phyloP scores from a whole-genome alignment of 2,329 filamentous ascomycete genomes.

The Dichotomopilus funicola region DNA sequence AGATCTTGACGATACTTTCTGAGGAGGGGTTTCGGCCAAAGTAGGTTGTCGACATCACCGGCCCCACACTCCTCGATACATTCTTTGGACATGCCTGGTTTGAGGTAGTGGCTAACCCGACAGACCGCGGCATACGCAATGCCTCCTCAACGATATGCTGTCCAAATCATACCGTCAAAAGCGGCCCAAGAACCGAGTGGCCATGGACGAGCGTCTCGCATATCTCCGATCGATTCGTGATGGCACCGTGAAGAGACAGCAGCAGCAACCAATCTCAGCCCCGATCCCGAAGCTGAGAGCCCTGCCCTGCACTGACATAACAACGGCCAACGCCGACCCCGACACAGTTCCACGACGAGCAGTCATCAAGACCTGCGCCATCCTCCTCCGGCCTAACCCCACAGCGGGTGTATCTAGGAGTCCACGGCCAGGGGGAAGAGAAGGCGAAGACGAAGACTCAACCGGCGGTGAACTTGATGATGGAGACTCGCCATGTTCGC shows the following conservation, averaged over 20 bases:
- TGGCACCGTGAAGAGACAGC: background rate
- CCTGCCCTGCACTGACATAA: no score
- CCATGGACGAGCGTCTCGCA: conserved; percentile 10
- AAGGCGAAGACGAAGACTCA: background rate
- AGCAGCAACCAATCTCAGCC: no score
- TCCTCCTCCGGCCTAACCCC: conserved; percentile 9
- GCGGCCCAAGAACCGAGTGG: conserved; percentile 9
- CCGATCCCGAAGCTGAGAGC: no score
- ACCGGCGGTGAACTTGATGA: background rate
- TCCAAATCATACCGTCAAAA: conserved; percentile 17
- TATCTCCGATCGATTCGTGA: conserved; percentile 12
- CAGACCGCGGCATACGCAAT: conserved; percentile 16
- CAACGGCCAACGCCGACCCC: background rate
- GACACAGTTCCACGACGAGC: background rate
- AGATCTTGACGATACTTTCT: conserved; percentile 11
- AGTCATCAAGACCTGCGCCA: conserved; percentile 7
- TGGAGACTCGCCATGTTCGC: background rate
- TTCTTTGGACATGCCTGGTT: background rate
- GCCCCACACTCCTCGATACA: background rate
- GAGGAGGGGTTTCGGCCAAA: conserved; percentile 13
- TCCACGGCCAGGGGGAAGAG: background rate
- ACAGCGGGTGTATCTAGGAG: background rate
- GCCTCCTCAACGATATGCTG: conserved; percentile 16
- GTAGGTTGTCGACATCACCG: background rate
- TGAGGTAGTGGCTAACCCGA: background rate